These are phyloP conservation scores for Neonectria neomacrospora DNA, from an alignment of 2,329 filamentous ascomycete genomes.

Conservation along the genomic window DNA sequence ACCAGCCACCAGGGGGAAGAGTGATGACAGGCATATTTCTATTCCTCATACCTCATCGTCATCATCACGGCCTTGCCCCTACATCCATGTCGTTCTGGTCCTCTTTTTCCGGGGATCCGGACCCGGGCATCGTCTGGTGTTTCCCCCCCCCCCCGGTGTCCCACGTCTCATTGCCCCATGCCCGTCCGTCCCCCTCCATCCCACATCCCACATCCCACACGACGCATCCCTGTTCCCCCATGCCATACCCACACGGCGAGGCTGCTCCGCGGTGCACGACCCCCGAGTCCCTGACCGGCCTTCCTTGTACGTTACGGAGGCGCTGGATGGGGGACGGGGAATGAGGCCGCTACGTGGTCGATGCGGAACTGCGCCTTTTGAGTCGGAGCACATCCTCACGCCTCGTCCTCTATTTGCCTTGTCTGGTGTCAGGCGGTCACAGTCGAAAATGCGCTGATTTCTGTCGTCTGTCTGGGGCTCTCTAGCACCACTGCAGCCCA, in stretches of 20 bases:
- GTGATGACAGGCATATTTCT: slow-evolving; percentile 29
- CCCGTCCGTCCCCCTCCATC: slow-evolving; percentile 14
- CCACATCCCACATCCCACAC: slow-evolving; percentile 21
- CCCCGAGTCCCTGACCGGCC: neutral
- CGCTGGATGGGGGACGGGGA: neutral
- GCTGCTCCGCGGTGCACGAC: slow-evolving; percentile 7
- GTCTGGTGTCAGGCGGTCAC: slow-evolving; percentile 40
- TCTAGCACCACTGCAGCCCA: slow-evolving; percentile 37
- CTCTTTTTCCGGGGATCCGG: slow-evolving; percentile 39
- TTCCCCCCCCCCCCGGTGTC: slow-evolving; percentile 22
- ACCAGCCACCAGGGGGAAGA: slow-evolving; percentile 10
- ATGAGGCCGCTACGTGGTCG: slow-evolving; percentile 20
- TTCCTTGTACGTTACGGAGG: slow-evolving; percentile 19
- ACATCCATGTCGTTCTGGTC: slow-evolving; percentile 19
- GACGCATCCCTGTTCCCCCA: slow-evolving; percentile 33
- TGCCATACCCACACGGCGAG: slow-evolving; percentile 19
- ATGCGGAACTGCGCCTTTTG: slow-evolving; percentile 26
- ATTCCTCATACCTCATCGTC: slow-evolving; percentile 28
- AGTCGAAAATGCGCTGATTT: slow-evolving; percentile 37
- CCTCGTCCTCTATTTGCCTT: slow-evolving; percentile 15
- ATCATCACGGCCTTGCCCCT: slow-evolving; percentile 30
- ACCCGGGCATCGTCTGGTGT: slow-evolving; percentile 32
- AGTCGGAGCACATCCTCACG: slow-evolving; percentile 15
- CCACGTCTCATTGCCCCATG: slow-evolving; percentile 18
- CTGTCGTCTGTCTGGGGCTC: slow-evolving; percentile 11